phyloP scores from a whole-genome alignment of 78 protist genomes.

The Goniomonas avonlea region DNA sequence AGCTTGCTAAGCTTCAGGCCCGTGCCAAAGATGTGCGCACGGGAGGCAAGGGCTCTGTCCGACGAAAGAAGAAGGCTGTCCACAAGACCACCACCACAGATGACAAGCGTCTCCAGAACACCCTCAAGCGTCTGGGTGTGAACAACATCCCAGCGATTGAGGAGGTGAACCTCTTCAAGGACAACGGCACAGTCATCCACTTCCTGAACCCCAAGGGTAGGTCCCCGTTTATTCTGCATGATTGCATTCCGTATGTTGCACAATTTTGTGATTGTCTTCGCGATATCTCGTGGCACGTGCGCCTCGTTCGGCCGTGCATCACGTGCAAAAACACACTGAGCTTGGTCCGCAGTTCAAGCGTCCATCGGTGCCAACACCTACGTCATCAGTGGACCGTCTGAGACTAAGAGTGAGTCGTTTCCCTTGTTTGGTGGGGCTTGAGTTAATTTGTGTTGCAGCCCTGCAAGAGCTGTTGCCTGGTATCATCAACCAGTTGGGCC shows the following conservation, averaged over 20 bases:
- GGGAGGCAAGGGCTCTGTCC: constrained; percentile 78
- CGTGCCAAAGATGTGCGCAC: constrained; percentile 54
- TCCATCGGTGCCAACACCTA: constrained; percentile 51
- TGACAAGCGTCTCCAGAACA: constrained; percentile 38
- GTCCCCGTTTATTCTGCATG: not conserved
- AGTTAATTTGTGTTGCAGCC: not conserved
- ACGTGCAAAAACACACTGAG: not conserved
- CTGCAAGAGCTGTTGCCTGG: not conserved
- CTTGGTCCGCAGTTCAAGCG: constrained; percentile 38
- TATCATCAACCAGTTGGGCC: constrained; percentile 51
- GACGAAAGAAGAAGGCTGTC: constrained; percentile 64
- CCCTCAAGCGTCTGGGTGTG: constrained; percentile 34
- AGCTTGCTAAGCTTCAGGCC: constrained; percentile 32
- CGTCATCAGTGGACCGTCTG: constrained; percentile 41
- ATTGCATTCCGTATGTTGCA: too few relatives aligned
- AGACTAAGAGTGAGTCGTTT: constrained; percentile 17
- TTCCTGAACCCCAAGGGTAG: constrained; percentile 34
- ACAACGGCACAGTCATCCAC: constrained; percentile 51
- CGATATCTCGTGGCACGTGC: too few relatives aligned
- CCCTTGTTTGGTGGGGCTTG: not conserved
- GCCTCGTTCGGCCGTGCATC: too few relatives aligned
- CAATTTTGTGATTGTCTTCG: too few relatives aligned
- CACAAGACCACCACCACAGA: constrained; percentile 43
- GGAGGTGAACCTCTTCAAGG: constrained; percentile 48
- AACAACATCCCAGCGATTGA: constrained; percentile 50